phyloP scores from a whole-genome alignment of 2,329 filamentous ascomycete species.

The Aspergillus hiratsukae region DNA sequence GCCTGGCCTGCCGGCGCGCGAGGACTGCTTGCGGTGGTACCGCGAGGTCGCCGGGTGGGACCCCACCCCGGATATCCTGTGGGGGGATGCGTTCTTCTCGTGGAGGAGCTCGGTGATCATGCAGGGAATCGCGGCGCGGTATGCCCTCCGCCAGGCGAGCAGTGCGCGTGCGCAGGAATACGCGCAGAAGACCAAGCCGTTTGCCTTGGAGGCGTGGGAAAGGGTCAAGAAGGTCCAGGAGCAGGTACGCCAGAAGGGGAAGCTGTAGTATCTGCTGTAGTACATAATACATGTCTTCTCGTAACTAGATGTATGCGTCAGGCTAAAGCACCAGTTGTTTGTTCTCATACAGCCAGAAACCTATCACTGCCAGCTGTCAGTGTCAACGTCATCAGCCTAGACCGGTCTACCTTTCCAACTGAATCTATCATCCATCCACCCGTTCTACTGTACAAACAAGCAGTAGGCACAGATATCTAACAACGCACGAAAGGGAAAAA shows the following conservation, averaged over 20 bases:
- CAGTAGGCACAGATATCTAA: background rate
- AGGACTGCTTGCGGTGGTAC: slow-evolving; percentile 64
- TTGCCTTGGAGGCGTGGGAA: slow-evolving; percentile 75
- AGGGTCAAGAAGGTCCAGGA: slow-evolving; percentile 55
- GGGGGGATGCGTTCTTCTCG: slow-evolving; percentile 61
- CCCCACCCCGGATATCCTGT: slow-evolving; percentile 53
- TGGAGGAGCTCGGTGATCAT: slow-evolving; percentile 59
- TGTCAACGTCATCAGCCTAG: background rate
- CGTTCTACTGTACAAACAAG: background rate
- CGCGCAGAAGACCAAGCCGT: slow-evolving; percentile 62
- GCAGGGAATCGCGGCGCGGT: slow-evolving; percentile 91
- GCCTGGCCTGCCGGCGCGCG: slow-evolving; percentile 60
- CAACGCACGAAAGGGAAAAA: background rate
- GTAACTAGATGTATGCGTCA: background rate
- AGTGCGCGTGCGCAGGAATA: slow-evolving; percentile 75
- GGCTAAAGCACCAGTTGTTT: background rate
- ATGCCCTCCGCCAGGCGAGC: slow-evolving; percentile 81
- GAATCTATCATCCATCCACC: too few species aligned
- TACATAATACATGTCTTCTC: background rate
- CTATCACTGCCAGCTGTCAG: background rate
- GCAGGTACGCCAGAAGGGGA: slow-evolving; percentile 33
- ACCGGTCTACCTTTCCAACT: too few species aligned
- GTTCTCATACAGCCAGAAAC: background rate
- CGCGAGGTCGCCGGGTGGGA: slow-evolving; percentile 66
- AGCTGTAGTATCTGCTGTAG: slow-evolving; percentile 34